These are phyloP conservation scores for Fusarium secorum DNA, from an alignment of 2,329 filamentous ascomycete genomes.

Conservation along the genomic window DNA sequence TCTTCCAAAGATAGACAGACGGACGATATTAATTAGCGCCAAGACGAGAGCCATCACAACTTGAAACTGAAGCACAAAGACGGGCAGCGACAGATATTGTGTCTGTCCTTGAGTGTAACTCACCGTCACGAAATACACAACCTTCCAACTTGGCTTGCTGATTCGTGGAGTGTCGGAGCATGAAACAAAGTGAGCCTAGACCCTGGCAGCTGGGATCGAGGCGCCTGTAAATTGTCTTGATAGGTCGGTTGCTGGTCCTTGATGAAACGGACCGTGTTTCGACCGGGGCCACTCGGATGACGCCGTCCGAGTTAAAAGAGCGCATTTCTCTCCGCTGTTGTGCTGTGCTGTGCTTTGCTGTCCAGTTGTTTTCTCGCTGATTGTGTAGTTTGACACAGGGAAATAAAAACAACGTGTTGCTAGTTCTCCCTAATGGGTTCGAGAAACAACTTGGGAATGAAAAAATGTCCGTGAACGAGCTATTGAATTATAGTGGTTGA, in stretches of 20 bases:
- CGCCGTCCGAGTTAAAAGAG: slow-evolving; percentile 28
- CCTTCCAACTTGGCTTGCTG: slow-evolving; percentile 17
- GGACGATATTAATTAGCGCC: background rate
- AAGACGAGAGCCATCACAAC: background rate
- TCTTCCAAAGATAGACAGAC: slow-evolving; percentile 4
- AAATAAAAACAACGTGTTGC: background rate
- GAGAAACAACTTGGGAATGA: background rate
- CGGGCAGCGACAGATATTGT: slow-evolving; percentile 13
- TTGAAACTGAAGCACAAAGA: slow-evolving; percentile 23
- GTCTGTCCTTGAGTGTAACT: background rate
- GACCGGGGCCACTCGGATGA: slow-evolving; percentile 36
- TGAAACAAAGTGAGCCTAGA: slow-evolving; percentile 41
- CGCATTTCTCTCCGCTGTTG: background rate
- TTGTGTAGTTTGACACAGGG: background rate
- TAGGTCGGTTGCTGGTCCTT: slow-evolving; percentile 35
- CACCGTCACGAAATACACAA: background rate
- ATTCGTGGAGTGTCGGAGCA: slow-evolving; percentile 36
- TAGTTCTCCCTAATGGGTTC: background rate
- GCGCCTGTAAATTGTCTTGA: slow-evolving; percentile 37
- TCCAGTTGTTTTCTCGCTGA: background rate
- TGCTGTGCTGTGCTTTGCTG: background rate
- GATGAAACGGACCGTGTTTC: slow-evolving; percentile 44
- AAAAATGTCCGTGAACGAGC: background rate
- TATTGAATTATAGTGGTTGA: background rate
- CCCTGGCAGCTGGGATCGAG: slow-evolving; percentile 37